phyloP scores from a whole-genome alignment of 2,329 filamentous ascomycete species.

The Cylindrodendrum hubeiense region DNA sequence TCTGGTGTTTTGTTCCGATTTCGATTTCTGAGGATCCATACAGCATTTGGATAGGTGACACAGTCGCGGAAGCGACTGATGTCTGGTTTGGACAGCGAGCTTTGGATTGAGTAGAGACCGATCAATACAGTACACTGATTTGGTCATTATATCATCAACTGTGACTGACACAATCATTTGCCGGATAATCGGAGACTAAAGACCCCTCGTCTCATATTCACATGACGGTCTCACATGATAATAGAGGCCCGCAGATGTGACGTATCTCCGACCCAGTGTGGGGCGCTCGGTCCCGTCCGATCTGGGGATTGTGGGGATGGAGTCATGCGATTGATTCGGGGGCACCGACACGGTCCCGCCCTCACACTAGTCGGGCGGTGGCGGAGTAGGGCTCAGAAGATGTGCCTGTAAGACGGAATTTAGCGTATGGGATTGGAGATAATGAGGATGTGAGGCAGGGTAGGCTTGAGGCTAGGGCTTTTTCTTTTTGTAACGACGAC shows the following conservation, averaged over 20 bases:
- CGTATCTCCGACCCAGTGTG: constrained; percentile 28
- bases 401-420: constrained; percentile 14
- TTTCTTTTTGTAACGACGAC: constrained; percentile 2
- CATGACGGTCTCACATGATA: constrained; percentile 44
- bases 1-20: constrained; percentile 31
- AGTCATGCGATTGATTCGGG: constrained; percentile 23
- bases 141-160: neutral
- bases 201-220: constrained; percentile 30
- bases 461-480: neutral
- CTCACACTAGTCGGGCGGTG: neutral
- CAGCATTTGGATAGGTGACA: constrained; percentile 7
- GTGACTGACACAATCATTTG: neutral
- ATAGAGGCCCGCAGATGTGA: constrained; percentile 20
- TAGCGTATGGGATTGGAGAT: constrained; percentile 9
- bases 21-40: constrained; percentile 11
- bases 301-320: constrained; percentile 20
- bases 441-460: constrained; percentile 2
- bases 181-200: neutral
- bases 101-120: constrained; percentile 20
- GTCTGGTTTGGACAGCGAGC: constrained; percentile 13
- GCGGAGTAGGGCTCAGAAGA: neutral
- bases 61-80: constrained; percentile 6
- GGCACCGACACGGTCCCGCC: neutral
- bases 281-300: constrained; percentile 26
- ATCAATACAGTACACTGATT: constrained; percentile 15